Percentiles rank a stretch among this genome's conserved stretches.
Evolutionary conservation across 352 stramenopile species (phyloP).

Genomic region (Thalassiosira mediterranea): DNA sequence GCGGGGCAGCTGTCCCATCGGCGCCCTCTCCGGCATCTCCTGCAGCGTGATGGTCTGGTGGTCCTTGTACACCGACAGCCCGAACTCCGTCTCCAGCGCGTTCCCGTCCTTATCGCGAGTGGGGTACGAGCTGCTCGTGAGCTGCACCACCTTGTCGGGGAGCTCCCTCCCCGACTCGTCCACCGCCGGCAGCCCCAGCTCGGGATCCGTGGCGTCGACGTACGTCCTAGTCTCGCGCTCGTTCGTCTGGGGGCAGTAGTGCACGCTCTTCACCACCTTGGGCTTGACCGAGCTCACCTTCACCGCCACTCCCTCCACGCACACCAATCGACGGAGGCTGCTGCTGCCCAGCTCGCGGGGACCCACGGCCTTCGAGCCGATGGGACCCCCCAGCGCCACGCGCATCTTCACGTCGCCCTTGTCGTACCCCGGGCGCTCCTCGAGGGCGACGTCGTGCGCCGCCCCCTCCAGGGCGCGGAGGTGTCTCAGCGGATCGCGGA

Average conservation of each 20-base stretch:
- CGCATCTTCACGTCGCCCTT: constrained; percentile 66
- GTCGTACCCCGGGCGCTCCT: constrained; percentile 74
- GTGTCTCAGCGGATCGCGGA: constrained; percentile 68
- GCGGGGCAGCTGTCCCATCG: constrained; percentile 95
- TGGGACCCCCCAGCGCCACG: constrained; percentile 87
- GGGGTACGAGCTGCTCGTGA: constrained; percentile 91
- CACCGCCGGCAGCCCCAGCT: constrained; percentile 80
- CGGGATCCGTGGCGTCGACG: constrained; percentile 95
- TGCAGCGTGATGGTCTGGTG: constrained; percentile 94
- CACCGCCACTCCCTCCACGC: constrained; percentile 98
- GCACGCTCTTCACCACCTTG: constrained; percentile 96
- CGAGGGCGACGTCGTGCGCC: constrained; percentile 65
- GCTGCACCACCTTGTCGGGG: constrained; percentile 77
- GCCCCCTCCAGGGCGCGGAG: constrained; percentile 71
- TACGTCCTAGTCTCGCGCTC: constrained; percentile 92
- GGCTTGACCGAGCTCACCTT: constrained; percentile 89
- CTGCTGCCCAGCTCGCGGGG: constrained; percentile 91
- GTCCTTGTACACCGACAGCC: constrained; percentile 97
- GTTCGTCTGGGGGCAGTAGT: constrained; percentile 97
- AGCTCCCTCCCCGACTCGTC: constrained; percentile 75
- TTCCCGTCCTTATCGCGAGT: constrained; percentile 96
- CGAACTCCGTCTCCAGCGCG: constrained; percentile 97
- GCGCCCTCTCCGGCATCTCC: constrained; percentile 95
- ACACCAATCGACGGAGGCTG: constrained; percentile 94
- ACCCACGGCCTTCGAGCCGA: constrained; percentile 91